Conservation (phyloP, 306 rosid genomes). For the Pyrus betulifolia region DNA sequence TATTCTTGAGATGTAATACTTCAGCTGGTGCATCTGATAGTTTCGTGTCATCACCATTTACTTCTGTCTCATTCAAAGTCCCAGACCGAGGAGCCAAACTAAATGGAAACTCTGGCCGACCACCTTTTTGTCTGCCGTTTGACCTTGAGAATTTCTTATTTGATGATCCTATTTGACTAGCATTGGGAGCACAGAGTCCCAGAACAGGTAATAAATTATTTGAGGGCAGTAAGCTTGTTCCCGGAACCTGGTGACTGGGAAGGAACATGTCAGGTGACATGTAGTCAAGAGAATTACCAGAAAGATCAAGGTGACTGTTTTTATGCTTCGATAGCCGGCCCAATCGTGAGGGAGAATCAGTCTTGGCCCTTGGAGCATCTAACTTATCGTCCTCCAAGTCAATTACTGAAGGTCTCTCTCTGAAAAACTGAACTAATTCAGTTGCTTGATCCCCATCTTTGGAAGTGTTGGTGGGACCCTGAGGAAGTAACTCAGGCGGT, state of each 20-base stretch:
- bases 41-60: conserved; percentile 46
- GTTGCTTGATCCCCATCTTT: conserved; percentile 41
- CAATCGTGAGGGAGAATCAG: conserved; percentile 46
- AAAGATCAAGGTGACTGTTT: conserved; percentile 45
- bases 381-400: conserved; percentile 54
- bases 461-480: conserved; percentile 31
- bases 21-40: conserved; percentile 42
- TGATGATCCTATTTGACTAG: conserved; percentile 54
- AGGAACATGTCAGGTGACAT: conserved; percentile 45
- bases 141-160: conserved; percentile 54
- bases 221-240: conserved; percentile 32
- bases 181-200: conserved; percentile 93
- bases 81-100: conserved; percentile 64
- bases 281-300: conserved; percentile 42
- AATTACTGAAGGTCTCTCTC: conserved; percentile 44
- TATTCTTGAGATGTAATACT: conserved; percentile 43
- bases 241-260: conserved; percentile 50
- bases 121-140: conserved; percentile 55
- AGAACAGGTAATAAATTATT: conserved; percentile 74
- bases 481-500: conserved; percentile 33
- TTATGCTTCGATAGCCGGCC: conserved; percentile 46
- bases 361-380: conserved; percentile 42
- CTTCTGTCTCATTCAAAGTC: conserved; percentile 46
- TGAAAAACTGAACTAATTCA: conserved; percentile 36
- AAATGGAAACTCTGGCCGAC: conserved; percentile 92